Evolutionary conservation across 2,329 filamentous ascomycete genomes (phyloP).

Genomic region (Coleophoma crateriformis): DNA sequence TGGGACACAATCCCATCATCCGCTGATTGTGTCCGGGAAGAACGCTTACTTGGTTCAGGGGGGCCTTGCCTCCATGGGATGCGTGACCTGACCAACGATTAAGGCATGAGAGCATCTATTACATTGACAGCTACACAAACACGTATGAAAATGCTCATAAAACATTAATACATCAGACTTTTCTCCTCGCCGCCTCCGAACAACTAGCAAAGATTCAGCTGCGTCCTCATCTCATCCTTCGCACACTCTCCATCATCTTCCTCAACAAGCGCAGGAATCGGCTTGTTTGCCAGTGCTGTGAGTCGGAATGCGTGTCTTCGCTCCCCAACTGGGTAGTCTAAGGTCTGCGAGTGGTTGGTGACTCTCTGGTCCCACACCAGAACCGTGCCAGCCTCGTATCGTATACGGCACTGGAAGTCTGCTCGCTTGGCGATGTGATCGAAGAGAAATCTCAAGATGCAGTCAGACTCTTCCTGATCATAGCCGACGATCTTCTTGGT

Average conservation of each 20-base stretch:
- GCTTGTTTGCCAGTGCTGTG: slow-evolving; percentile 20
- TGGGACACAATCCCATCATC: too few relatives aligned
- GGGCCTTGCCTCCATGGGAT: too few relatives aligned
- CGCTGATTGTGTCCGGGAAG: too few relatives aligned
- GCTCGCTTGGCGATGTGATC: slow-evolving; percentile 63
- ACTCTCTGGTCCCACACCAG: slow-evolving; percentile 73
- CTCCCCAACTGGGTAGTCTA: slow-evolving; percentile 19
- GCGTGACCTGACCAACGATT: too few relatives aligned
- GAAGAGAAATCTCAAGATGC: slow-evolving; percentile 65
- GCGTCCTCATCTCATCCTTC: slow-evolving; percentile 9
- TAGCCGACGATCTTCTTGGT: slow-evolving; percentile 26
- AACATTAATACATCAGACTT: too few relatives aligned
- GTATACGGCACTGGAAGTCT: slow-evolving; percentile 66
- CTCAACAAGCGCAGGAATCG: slow-evolving; percentile 17
- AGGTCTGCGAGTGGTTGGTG: slow-evolving; percentile 20
- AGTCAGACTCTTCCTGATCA: slow-evolving; percentile 69
- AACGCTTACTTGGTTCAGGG: too few relatives aligned
- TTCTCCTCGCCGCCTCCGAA: too few relatives aligned
- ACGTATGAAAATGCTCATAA: too few relatives aligned
- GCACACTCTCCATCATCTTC: slow-evolving; percentile 19
- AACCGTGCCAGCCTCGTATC: slow-evolving; percentile 70
- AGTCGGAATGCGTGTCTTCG: slow-evolving; percentile 20
- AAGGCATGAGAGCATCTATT: too few relatives aligned
- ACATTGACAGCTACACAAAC: too few relatives aligned
- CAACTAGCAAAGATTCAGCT: slow-evolving; percentile 11